Evolutionary conservation across 2,329 filamentous ascomycete species (phyloP).

Genomic region (Penicillium olsonii): DNA sequence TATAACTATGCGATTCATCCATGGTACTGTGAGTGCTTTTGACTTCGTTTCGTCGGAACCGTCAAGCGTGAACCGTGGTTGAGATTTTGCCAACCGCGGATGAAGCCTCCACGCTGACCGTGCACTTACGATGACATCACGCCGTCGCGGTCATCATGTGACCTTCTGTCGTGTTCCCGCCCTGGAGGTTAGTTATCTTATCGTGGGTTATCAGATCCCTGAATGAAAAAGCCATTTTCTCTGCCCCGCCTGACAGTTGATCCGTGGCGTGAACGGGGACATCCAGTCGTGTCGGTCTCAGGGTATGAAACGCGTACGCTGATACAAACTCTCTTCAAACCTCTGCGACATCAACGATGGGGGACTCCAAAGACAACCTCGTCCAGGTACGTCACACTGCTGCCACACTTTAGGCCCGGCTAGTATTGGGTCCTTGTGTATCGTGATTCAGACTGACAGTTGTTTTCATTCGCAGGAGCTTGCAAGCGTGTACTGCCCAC

Average conservation of each 20-base stretch:
- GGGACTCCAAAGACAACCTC: not conserved
- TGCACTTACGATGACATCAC: not conserved
- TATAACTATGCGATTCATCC: no score
- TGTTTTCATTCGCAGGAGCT: slow-evolving; percentile 32
- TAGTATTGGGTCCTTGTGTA: not conserved
- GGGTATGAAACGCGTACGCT: no score
- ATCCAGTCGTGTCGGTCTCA: no score
- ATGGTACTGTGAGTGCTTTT: no score
- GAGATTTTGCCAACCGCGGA: no score
- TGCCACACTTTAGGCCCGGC: not conserved
- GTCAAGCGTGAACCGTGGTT: no score
- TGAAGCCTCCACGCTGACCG: no score
- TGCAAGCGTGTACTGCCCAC: slow-evolving; percentile 71
- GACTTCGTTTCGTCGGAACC: no score
- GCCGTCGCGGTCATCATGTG: not conserved
- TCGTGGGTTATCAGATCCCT: slow-evolving; percentile 4
- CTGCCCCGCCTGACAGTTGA: not conserved
- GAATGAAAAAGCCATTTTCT: slow-evolving; percentile 6
- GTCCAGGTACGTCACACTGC: not conserved
- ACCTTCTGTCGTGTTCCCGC: not conserved
- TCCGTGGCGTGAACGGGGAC: no score
- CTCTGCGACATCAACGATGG: not conserved
- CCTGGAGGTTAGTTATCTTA: slow-evolving; percentile 3
- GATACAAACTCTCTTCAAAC: no score
- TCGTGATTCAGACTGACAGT: not conserved